phyloP scores from a whole-genome alignment of 108 stramenopile species.

The Nannochloropsis granulata region DNA sequence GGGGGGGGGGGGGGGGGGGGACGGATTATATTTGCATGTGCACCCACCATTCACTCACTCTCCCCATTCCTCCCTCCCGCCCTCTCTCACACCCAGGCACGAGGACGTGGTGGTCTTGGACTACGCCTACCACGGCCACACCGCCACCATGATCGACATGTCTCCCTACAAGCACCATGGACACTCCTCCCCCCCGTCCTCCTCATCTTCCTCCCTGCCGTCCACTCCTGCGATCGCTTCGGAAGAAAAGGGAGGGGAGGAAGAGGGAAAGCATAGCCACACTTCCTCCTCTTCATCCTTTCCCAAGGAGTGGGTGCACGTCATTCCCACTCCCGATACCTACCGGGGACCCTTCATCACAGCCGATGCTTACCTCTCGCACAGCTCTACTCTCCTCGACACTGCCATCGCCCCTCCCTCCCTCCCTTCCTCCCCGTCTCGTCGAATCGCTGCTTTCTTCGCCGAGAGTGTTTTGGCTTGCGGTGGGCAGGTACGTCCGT shows the following conservation, averaged over 20 bases:
- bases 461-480: constrained; percentile 77
- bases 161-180: constrained; percentile 71
- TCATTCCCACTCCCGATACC: constrained; percentile 62
- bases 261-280: neutral
- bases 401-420: neutral
- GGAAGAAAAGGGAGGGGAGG: neutral
- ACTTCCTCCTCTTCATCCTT: neutral
- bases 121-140: constrained; percentile 86
- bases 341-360: constrained; percentile 52
- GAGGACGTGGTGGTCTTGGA: constrained; percentile 46
- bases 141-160: constrained; percentile 55
- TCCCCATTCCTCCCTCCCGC: neutral
- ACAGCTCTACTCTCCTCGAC: neutral
- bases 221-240: neutral
- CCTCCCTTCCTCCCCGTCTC: neutral
- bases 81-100: neutral
- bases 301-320: constrained; percentile 43
- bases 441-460: constrained; percentile 52
- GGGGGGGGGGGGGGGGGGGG: too few relatives aligned
- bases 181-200: neutral
- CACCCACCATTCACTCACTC: neutral
- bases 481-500: constrained; percentile 48
- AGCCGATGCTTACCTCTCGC: neutral
- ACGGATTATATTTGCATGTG: too few relatives aligned
- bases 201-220: neutral